Evolutionary conservation across 2,329 filamentous ascomycete species (phyloP), one percentile per base, ranked within the genome.

Genomic region (Clathrospora elynae): DNA sequence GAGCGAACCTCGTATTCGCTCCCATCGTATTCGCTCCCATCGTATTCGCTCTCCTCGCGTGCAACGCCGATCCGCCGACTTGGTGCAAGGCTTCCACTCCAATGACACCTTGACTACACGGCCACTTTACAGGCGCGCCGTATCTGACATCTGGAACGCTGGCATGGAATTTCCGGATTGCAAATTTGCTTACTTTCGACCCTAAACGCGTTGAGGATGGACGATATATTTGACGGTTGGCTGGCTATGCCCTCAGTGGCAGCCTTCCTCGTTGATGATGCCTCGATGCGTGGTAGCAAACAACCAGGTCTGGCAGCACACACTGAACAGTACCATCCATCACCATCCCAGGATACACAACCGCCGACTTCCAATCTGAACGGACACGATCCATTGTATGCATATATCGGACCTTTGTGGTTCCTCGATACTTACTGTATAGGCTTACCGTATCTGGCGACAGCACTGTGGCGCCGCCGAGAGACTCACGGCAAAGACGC

Each of bases 181-280:
- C 12, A 33, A 17, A 8, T 23, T 25, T 10, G 16, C 8, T 34
- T 19, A 12, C 25, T 35, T 9, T 28, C 6, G 37, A 24, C 29
- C 11, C 16, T 10, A 6, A 2, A 22, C 2, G 5, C 8, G 16
- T 23, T 30, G 12, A 17, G 13, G 14, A 40, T 40, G 18, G 49
- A 54, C 9, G 42, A 57, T 19, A n/a, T 56, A n/a, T 54, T 57
- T 17, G 52, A 57, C 10, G 52, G 52, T 33, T 55, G 49, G 28
- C 42, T 55, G 22, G 40, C 49, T 14, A 20, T 57, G 20, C 51
- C 51, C 13, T 38, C 40, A 14, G 30, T 49, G 18, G 35, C 17
- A 10, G 46, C 33, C 22, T 50, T 50, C 28, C 39, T 47, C 16
- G 20, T 30, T 9, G 14, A 36, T 12, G 18, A 22, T 12, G 20